Base-by-base conservation (phyloP, 441 rosid species). In the Croton laevigatus region DNA sequence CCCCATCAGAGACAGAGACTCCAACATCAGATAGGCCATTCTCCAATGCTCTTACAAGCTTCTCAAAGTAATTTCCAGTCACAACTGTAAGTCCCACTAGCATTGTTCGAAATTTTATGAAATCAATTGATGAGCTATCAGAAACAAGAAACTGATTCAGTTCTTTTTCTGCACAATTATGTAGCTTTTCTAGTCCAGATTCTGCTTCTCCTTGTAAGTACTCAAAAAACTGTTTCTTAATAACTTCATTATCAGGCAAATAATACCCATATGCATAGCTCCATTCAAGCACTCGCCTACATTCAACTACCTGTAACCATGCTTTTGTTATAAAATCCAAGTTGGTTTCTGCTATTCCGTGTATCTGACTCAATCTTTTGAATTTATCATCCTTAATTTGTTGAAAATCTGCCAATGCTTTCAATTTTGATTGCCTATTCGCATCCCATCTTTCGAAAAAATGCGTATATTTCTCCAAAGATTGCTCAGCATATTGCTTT, bases 381-480 rank as follows among this genome's bases (percentile, higher is more conserved):
- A 86, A 80, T 74, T 84, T 76, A 32, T 45, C 81, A 10, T 75
- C 14, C 75, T 76, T 82, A 71, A 80, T 68, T 40, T 76, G 72
- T 49, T 74, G 75, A 69, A 84, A 77, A 60, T 87, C 91, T 34
- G 48, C 70, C 19, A 78, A 45, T 46, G 89, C 91, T 58, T 81
- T 84, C 67, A 82, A 71, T 76, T 82, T 87, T 16, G 89, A 86
- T n/a, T 46, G 66, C 71, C 85, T 76, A 62, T 89, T 88, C 66
- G 84, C 84, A 13, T 85, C 92, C 96, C 96, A 91, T 19, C 96
- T 83, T 69, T 91, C 96, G 44, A 80, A 91, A 71, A 86, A 88
- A 77, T 89, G 97, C 37, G 85, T 76, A 73, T 89, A 91, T 80
- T 80, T 86, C 81, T 86, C 88, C 22, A 87, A 20, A 5, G 86